phyloP scores from a whole-genome alignment of 2,329 filamentous ascomycete species.

The Aureobasidium sp. region DNA sequence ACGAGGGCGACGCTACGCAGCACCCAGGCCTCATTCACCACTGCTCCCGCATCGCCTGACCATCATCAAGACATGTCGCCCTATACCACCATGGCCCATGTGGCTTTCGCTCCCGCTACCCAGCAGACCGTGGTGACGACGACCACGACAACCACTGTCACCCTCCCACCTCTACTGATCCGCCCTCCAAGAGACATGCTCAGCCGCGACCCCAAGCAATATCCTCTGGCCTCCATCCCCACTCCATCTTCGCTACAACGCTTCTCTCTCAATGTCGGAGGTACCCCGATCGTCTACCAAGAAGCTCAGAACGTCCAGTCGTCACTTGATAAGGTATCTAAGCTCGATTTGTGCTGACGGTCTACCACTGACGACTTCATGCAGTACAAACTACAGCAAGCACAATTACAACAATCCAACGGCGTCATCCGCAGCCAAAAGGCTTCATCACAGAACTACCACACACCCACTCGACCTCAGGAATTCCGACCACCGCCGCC shows the following conservation, averaged over 20 bases:
- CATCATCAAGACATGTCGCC: constrained; percentile 18
- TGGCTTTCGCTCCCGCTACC: constrained; percentile 57
- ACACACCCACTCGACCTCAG: constrained; percentile 2
- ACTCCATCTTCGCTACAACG: constrained; percentile 73
- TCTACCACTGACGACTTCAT: neutral
- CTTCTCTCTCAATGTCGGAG: constrained; percentile 66
- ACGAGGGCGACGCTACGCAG: constrained; percentile 1
- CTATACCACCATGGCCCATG: constrained; percentile 47
- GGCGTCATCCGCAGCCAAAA: constrained; percentile 3
- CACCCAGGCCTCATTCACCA: constrained; percentile 25
- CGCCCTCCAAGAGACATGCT: constrained; percentile 63
- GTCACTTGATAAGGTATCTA: constrained; percentile 48
- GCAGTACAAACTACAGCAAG: constrained; percentile 18
- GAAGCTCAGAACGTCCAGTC: constrained; percentile 53
- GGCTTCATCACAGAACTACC: constrained; percentile 1
- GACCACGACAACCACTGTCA: constrained; percentile 78
- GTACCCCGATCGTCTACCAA: constrained; percentile 53
- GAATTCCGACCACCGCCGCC: neutral
- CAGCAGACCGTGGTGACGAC: constrained; percentile 72
- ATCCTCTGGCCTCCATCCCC: constrained; percentile 75
- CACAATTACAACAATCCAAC: constrained; percentile 13
- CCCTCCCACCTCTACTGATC: constrained; percentile 76
- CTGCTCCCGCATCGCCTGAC: constrained; percentile 22
- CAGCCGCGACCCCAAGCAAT: constrained; percentile 78
- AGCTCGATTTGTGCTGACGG: neutral